Conservation (phyloP, 345 rosid species). For the Salix purpurea region DNA sequence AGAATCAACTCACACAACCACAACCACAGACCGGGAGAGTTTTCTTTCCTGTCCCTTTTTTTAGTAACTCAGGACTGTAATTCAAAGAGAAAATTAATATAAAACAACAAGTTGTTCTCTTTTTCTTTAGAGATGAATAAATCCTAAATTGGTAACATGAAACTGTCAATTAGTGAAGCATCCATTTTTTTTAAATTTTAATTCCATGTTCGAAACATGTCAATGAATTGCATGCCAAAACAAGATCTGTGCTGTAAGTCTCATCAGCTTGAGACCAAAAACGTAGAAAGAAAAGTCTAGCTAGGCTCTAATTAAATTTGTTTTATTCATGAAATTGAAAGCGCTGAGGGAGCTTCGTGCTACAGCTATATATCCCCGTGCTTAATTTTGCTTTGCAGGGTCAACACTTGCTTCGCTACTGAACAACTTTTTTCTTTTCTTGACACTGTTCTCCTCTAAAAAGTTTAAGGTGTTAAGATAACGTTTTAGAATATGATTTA, state of each 20-base stretch:
- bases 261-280: not conserved
- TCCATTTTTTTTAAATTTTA: not conserved
- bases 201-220: not conserved
- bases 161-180: not conserved
- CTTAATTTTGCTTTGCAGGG: not conserved
- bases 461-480: too few relatives aligned
- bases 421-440: not conserved
- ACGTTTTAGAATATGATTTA: too few relatives aligned
- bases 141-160: not conserved
- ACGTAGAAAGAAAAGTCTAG: not conserved
- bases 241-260: not conserved
- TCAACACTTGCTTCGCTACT: not conserved
- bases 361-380: not conserved
- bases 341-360: too few relatives aligned
- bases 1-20: too few relatives aligned
- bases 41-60: too few relatives aligned
- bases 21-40: too few relatives aligned
- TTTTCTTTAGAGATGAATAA: not conserved
- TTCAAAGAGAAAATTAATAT: too few relatives aligned
- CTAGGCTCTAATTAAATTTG: not conserved
- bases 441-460: too few relatives aligned
- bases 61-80: too few relatives aligned
- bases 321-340: not conserved
- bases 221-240: not conserved
- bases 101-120: too few relatives aligned